Evolutionary conservation across 768 basidiomycete genomes (phyloP), one percentile per base, ranked within the genome.

Genomic region (Russula ochroleuca): DNA sequence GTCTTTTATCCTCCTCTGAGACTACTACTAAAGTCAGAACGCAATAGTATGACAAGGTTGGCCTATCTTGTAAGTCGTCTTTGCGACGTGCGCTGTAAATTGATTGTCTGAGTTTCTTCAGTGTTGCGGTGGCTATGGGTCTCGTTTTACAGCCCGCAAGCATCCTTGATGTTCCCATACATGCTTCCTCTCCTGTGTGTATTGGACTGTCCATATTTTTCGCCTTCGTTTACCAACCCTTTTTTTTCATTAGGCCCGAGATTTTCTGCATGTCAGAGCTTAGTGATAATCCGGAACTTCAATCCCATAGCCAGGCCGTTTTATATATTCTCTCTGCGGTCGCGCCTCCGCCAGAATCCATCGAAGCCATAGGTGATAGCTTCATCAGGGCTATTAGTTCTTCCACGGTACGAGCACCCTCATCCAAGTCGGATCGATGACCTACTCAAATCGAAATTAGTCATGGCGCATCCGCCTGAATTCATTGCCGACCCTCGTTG

Each of bases 401-500:
- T 35, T 92, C 94, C 31, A 81, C 81, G 69, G 93, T 91, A 71
- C 72, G 82, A 64, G 21, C 64, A 31, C 54, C 61, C 23, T 61
- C 65, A 60, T 64, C 47, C 43, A 15, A 66, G 21, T 21, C 23
- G 50, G 23, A 60, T 28, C 28, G 50, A 35, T 72, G 10, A 35
- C 25, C 63, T 52, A 5, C 53, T 38, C 45, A 15, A 41, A 65
- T n/a, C 48, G 40, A 25, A 33, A 15, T 14, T 62, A 94, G 92
- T 93, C 91, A 8, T 97, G 94, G 94, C 83, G 91, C 59, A 92
- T 94, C 70, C 86, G 92, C 5, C 79, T 93, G 40, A 88, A 94
- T 74, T 87, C 90, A 23, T 77, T 96, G 62, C 94, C 94, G n/a
- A 86, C 90, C 33, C 75, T 97, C 65, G 87, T 92, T 35, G 86